These are phyloP conservation scores for Solanum megistacrolobum DNA, from an alignment of 257 asterid genomes.

Conservation along the genomic window DNA sequence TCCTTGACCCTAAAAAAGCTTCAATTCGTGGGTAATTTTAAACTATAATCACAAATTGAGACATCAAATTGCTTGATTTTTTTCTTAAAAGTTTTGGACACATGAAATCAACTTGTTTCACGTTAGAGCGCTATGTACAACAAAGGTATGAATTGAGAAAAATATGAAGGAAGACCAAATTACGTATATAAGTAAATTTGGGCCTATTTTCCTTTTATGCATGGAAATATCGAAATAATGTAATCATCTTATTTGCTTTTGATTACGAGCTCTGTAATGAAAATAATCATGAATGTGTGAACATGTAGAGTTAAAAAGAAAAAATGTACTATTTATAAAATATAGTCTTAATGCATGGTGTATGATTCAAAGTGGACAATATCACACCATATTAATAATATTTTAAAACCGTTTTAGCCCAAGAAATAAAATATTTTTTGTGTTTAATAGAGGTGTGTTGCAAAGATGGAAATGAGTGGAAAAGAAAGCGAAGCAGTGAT, in stretches of 20 bases:
- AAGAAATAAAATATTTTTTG: neutral
- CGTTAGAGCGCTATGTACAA: neutral
- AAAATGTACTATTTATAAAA: neutral
- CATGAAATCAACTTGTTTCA: neutral
- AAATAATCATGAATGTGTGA: neutral
- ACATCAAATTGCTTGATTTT: neutral
- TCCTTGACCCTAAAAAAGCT: neutral
- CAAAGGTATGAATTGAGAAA: neutral
- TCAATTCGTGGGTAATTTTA: neutral
- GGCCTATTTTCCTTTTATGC: neutral
- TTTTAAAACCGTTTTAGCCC: neutral
- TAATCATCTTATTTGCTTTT: neutral
- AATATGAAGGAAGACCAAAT: neutral
- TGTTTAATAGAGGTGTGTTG: neutral
- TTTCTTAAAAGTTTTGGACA: neutral
- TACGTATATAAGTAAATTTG: neutral
- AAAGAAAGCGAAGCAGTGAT: neutral
- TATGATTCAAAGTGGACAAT: neutral
- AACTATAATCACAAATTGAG: neutral
- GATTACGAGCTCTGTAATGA: neutral
- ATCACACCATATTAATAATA: neutral
- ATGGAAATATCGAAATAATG: neutral
- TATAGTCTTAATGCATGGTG: too few species aligned
- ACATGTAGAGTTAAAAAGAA: too few species aligned
- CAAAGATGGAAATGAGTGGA: constrained; percentile 4